Evolutionary conservation across 2,329 filamentous ascomycete species (phyloP), one percentile per base, ranked within the genome.

Genomic region (Aureobasidium sp.): DNA sequence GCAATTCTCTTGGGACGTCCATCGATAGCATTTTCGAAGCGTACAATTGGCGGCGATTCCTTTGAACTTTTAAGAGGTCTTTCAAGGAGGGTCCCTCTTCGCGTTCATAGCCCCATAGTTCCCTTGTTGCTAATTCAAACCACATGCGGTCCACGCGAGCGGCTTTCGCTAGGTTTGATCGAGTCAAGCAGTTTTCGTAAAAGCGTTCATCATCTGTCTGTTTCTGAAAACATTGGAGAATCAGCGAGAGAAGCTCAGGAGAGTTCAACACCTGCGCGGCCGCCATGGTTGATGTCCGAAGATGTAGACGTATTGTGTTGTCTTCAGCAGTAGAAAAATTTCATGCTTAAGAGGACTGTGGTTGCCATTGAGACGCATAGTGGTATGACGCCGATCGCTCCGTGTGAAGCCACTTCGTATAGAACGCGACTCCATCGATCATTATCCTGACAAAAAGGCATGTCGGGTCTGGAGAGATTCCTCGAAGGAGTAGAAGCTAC

Each of bases 311-410:
- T 39, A 10, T 39, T 17, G 34, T 52, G 9, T 3, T 7, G 13
- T 15, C 12, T 39, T 52, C 13, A 6, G 13, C 9, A 52, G 1
- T 27, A 10, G 48, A 6, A n/a, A 34, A 24, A 51, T 26, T 15
- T 24, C 8, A 39, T 36, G 10, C 32, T 17, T 15, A 37, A 39
- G 4, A 39, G 2, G 47, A 15, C 4, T 2, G 20, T 39, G 34
- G 50, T 52, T 52, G 50, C 50, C 34, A 52, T 52, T 52, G 50
- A 26, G 50, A 52, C 50, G 50, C 20, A 52, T 37, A 27, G 29
- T 52, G 50, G 20, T 29, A 26, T 37, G 50, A 52, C 34, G 50
- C 50, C 20, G 15, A 39, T 53, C 24, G 5, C 7, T 39, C 50
- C 20, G 24, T 6, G 1, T 39, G 13, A 20, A 34, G n/a, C 17